Base-by-base conservation (phyloP, 1,284 basidiomycete genomes). In the Ustilago crameri region DNA sequence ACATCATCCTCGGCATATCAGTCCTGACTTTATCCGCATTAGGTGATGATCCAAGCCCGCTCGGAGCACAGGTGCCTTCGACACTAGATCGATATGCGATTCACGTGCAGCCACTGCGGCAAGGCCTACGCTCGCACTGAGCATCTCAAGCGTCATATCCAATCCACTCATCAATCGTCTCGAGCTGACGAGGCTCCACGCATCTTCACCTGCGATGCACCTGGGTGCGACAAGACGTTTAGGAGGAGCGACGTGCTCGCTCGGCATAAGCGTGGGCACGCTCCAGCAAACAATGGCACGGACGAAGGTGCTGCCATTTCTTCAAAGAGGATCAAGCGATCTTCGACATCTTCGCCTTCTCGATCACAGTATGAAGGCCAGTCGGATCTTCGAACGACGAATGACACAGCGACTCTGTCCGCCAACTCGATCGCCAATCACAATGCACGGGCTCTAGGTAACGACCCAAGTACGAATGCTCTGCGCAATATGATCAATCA, bases 121-220 rank as follows among this genome's bases (percentile, higher is more conserved):
- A 44, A 56, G 26, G 49, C 49, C 2, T 51, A 51, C 18, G 49
- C 49, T 26, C 49, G 49, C 17, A 51, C 49, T 20, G 49, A 51
- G 26, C 49, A 51, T 12, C 49, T 51, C 49, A 51, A 51, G 49
- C 37, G 49, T 18, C 49, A 51, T 41, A 51, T 51, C 9, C 49
- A 51, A 30, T 51, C 49, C 7, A 41, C 49, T 24, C 49, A 51
- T 9, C 37, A 51, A 18, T 51, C 49, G 9, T 27, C 26, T 10
- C 49, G 37, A 14, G 49, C 49, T 23, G 49, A 51, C 26, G 49
- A 51, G 24, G 49, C 49, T 18, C 49, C 49, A 5, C 49, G 49
- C 4, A 42, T 51, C 49, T 51, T 41, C 38, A 24, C 49, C 17
- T 51, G 49, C 38, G 49, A 51, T 42, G 49, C 37, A 1, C 47